Base-by-base conservation (phyloP, 116 monocot species). In the Papilionanthe hybrid region DNA sequence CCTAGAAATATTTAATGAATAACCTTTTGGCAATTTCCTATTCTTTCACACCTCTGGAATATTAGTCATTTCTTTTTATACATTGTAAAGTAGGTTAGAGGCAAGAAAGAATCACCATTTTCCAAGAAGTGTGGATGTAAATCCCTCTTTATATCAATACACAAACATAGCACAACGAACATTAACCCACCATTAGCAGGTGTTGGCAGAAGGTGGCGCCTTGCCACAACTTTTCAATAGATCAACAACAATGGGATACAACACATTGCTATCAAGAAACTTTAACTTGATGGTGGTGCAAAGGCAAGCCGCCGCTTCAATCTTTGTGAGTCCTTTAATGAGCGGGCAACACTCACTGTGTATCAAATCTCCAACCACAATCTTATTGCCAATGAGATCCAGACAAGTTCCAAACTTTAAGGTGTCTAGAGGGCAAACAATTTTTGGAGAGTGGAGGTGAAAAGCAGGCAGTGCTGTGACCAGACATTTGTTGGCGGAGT, bases 301-400 rank as follows among this genome's bases (percentile, higher is more conserved):
- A 19, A 95, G 81, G 79, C 95, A 95, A 18, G 85, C 71, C 0
- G 95, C 95, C 0, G 92, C 95, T 74, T 95, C 95, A 5, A 88
- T 30, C 29, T 87, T 89, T 0, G 79, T 84, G 20, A 95, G 85
- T 12, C 95, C 92, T 22, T 74, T 18, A 15, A 95, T 80, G 78
- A 95, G 11, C 15, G 95, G 95, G 86, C 95, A 95, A 84, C 95
- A 95, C 55, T 53, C 53, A 17, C 81, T 83, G 19, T 72, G 86
- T 28, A 75, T 81, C 5, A 84, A 84, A 43, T 84, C 83, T 8
- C 95, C 92, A 58, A 92, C 67, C 81, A 92, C 84, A 65, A 91
- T 81, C 72, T 92, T 82, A 42, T 90, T 92, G 0, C 95, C 92
- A 9, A 95, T 85, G 72, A 95, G 44, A 75, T 95, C 92, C 18